Evolutionary conservation across 2,329 filamentous ascomycete genomes (phyloP).

Genomic region (Ophiognomonia clavigignenti-juglandacearum): DNA sequence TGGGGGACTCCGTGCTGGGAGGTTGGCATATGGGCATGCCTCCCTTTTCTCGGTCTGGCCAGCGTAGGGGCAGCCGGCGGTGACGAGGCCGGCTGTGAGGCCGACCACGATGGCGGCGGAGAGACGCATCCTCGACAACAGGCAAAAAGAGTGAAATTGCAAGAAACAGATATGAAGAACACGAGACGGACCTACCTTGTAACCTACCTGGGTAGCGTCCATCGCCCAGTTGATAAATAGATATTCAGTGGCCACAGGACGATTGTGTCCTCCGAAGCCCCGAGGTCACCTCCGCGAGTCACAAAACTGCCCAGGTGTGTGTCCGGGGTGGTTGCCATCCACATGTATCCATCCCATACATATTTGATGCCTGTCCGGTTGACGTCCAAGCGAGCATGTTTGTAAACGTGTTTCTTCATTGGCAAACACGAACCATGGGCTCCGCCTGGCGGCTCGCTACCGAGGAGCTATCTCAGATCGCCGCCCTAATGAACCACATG

Average conservation of each 20-base stretch:
- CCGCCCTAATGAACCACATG: no score
- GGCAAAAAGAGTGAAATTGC: neutral
- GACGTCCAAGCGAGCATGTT: no score
- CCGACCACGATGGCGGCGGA: conserved; percentile 1
- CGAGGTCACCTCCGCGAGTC: neutral
- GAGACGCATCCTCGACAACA: neutral
- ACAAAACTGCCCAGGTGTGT: neutral
- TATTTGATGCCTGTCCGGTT: no score
- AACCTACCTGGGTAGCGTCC: no score
- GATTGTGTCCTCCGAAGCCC: neutral
- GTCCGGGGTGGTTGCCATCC: no score
- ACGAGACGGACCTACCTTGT: no score
- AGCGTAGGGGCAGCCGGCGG: conserved; percentile 8
- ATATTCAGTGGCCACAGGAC: neutral
- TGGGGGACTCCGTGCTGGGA: neutral
- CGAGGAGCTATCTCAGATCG: no score
- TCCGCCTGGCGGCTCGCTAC: no score
- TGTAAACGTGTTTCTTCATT: no score
- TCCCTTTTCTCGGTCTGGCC: conserved; percentile 7
- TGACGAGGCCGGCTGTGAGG: neutral
- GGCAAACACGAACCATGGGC: no score
- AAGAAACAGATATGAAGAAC: neutral
- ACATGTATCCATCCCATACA: no score
- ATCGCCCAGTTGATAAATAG: neutral
- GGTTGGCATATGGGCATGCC: conserved; percentile 11